Conservation (phyloP, 2,329 filamentous ascomycete species). For the Didymellaceae sp. region DNA sequence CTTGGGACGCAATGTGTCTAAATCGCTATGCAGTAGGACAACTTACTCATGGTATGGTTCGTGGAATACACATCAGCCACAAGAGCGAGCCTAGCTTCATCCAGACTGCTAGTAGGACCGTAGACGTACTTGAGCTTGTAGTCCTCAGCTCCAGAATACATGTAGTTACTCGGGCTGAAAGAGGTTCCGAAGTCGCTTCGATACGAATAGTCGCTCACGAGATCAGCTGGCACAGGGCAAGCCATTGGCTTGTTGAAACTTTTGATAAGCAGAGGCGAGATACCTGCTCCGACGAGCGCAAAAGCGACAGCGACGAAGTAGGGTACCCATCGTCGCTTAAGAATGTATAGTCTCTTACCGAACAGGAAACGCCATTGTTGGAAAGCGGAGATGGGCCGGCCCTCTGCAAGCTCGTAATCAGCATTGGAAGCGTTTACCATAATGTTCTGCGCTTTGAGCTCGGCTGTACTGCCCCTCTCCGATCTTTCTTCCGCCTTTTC, state of each 20-base stretch:
- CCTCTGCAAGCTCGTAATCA: slow-evolving; percentile 62
- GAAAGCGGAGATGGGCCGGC: slow-evolving; percentile 70
- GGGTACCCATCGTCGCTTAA: slow-evolving; percentile 77
- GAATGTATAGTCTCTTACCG: slow-evolving; percentile 74
- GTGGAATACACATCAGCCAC: slow-evolving; percentile 31
- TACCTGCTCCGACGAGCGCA: slow-evolving; percentile 76
- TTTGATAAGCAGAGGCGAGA: slow-evolving; percentile 76
- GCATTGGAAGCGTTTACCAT: slow-evolving; percentile 3
- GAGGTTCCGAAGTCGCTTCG: slow-evolving; percentile 20
- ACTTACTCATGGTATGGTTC: slow-evolving; percentile 33
- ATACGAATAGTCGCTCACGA: slow-evolving; percentile 20
- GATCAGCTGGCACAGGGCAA: slow-evolving; percentile 35
- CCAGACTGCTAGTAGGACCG: slow-evolving; percentile 23
- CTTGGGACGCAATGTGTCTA: too few relatives aligned
- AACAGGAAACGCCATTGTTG: slow-evolving; percentile 76
- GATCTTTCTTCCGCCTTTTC: slow-evolving; percentile 39
- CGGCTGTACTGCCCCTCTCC: slow-evolving; percentile 24
- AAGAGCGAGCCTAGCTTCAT: slow-evolving; percentile 18
- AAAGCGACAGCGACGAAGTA: slow-evolving; percentile 76
- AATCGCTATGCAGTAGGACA: background rate
- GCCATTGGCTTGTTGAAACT: slow-evolving; percentile 57
- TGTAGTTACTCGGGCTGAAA: background rate
- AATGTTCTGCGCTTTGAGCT: slow-evolving; percentile 10
- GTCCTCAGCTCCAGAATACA: background rate
- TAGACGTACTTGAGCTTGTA: slow-evolving; percentile 18